A percentile compares a stretch with the other conserved stretches of the same genome.
Conservation (phyloP, 2,329 filamentous ascomycete genomes). For the Calycina marina region DNA sequence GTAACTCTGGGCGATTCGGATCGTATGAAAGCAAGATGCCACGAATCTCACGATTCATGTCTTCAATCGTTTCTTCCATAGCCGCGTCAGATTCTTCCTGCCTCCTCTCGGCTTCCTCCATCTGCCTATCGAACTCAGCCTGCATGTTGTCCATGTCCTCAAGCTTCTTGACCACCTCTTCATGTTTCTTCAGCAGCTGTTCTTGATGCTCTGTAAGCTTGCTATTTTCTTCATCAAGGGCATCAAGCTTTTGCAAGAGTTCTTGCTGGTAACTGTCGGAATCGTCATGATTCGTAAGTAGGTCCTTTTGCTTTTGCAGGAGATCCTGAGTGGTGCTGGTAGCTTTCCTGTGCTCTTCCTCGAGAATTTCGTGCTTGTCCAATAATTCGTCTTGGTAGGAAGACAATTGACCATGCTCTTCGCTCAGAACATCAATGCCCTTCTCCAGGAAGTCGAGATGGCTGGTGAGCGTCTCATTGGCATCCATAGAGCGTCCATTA, state of each 20-base stretch:
- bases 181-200: too few relatives aligned
- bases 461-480: constrained; percentile 32
- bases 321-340: background rate
- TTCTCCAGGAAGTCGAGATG: constrained; percentile 62
- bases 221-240: too few relatives aligned
- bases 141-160: background rate
- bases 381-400: too few relatives aligned
- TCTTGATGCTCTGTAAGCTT: too few relatives aligned
- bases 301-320: constrained; percentile 1
- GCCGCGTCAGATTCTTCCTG: constrained; percentile 15
- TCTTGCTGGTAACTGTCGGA: too few relatives aligned
- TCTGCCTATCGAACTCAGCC: background rate
- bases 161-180: background rate
- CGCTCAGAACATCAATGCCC: constrained; percentile 44
- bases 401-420: constrained; percentile 35
- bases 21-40: constrained; percentile 36
- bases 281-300: constrained; percentile 3
- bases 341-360: background rate
- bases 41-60: constrained; percentile 50
- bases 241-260: too few relatives aligned
- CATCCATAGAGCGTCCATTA: constrained; percentile 24
- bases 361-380: too few relatives aligned
- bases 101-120: constrained; percentile 1
- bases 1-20: constrained; percentile 39
- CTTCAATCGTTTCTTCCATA: constrained; percentile 38